These are phyloP conservation scores for Pseudoneurospora amorphoporcata DNA, from an alignment of 495 filamentous ascomycete genomes.

Conservation along the genomic window DNA sequence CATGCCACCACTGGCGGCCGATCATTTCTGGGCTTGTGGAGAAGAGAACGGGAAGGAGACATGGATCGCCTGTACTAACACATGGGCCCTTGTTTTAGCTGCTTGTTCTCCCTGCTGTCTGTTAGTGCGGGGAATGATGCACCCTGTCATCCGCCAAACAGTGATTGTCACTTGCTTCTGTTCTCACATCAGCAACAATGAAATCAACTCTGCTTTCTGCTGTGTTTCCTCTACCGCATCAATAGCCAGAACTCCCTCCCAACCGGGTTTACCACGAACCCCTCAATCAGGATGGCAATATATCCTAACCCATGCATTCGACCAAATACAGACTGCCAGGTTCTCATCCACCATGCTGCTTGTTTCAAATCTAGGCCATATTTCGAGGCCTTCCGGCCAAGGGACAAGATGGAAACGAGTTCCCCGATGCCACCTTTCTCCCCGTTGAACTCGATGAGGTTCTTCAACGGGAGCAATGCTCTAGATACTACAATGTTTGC, in stretches of 20 bases:
- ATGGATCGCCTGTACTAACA: background rate
- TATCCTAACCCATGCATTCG: background rate
- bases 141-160: background rate
- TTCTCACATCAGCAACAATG: background rate
- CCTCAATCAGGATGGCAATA: background rate
- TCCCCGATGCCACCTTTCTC: background rate
- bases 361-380: background rate
- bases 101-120: accelerated
- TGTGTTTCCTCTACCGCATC: background rate
- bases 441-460: background rate
- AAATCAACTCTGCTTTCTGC: background rate
- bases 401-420: background rate
- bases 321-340: background rate
- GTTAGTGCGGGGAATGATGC: background rate
- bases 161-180: too few species aligned
- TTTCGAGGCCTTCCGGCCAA: background rate
- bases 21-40: background rate
- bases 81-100: background rate
- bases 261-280: background rate
- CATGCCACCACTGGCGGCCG: background rate
- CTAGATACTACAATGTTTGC: too few species aligned
- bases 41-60: background rate
- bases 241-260: background rate
- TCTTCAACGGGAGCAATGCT: background rate
- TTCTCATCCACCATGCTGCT: background rate